Base-by-base conservation (phyloP, 768 basidiomycete genomes). In the Boletellus ananas region DNA sequence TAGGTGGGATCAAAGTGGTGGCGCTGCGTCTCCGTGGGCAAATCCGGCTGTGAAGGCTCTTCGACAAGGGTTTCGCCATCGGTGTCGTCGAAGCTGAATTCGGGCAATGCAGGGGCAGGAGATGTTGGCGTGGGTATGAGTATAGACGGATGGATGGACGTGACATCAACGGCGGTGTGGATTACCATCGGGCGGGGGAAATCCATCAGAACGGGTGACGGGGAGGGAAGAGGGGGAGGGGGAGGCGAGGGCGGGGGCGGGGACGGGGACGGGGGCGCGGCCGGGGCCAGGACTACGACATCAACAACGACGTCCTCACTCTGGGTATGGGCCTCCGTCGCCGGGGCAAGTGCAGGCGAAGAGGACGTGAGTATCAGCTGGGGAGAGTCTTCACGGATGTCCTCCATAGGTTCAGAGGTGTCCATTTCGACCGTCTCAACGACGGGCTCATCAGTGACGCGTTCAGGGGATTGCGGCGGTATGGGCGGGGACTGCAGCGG, bases 1-100 rank as follows among this genome's bases (percentile, higher is more conserved):
- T 84, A 86, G 2, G 68, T 57, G 23, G 72, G 73, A 51, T 73
- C 71, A 50, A 74, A 76, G 36, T 76, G 72, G 43, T 66, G 68
- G 33, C 67, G 69, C 51, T 58, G 57, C 43, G 45, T 46, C 37
- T 57, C 65, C 16, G 51, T 39, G 2, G 55, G 49, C 18, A 56
- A 50, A 13, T 46, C 54, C 12, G 58, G 48, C 33, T 40, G 56
- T 25, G 33, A 33, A 37, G 49, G 38, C 37, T 63, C 59, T 29
- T 66, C 65, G 12, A 21, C 47, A 8, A 41, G 42, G 9, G 53
- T 29, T 57, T 62, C 59, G 46, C 59, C 37, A 4, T 70, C 64
- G 31, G 70, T 56, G 33, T 62, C 61, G n/a, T 62, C 60, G 39
- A 72, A 73, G 47, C 60, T 61, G 42, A 69, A 72, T 25, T 61